Percentiles rank a stretch among this genome's conserved stretches.
These are phyloP conservation scores for Rhizopus arrhizus DNA, from an alignment of 371 early-diverging fungal species.

Conservation along the genomic window DNA sequence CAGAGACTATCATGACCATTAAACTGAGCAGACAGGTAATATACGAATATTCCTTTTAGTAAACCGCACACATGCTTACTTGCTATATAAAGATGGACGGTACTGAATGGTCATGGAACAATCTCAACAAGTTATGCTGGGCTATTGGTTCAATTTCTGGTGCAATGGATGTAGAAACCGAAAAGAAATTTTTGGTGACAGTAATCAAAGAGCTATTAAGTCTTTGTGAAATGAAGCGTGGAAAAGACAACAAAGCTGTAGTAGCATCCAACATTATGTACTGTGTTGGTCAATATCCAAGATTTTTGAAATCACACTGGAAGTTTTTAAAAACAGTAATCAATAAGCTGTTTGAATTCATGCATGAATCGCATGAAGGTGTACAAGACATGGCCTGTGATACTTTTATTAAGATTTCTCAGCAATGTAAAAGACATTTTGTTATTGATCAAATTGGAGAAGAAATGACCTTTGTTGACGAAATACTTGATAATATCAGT, in stretches of 20 bases:
- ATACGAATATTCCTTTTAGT: background rate
- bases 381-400: conserved; percentile 99
- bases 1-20: conserved; percentile 92
- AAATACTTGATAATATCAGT: conserved; percentile 80
- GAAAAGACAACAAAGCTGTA: conserved; percentile 99
- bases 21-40: conserved; percentile 87
- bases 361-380: conserved; percentile 99
- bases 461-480: conserved; percentile 88
- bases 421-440: conserved; percentile 96
- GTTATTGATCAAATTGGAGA: conserved; percentile 88
- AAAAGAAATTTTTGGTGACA: conserved; percentile 95
- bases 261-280: conserved; percentile 99
- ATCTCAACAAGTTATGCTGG: conserved; percentile 99
- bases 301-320: conserved; percentile 99
- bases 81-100: conserved; percentile 76
- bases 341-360: conserved; percentile 99
- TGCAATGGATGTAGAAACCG: conserved; percentile 94
- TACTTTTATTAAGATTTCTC: conserved; percentile 98
- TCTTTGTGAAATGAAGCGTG: conserved; percentile 93
- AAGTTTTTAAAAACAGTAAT: conserved; percentile 99
- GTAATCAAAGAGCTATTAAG: conserved; percentile 97
- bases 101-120: conserved; percentile 94
- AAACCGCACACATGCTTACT: background rate
- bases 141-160: conserved; percentile 98
- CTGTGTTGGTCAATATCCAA: conserved; percentile 98